Evolutionary conservation across 192 early-diverging fungal species (phyloP).

Genomic region (Phycomyces blakesleeanus): DNA sequence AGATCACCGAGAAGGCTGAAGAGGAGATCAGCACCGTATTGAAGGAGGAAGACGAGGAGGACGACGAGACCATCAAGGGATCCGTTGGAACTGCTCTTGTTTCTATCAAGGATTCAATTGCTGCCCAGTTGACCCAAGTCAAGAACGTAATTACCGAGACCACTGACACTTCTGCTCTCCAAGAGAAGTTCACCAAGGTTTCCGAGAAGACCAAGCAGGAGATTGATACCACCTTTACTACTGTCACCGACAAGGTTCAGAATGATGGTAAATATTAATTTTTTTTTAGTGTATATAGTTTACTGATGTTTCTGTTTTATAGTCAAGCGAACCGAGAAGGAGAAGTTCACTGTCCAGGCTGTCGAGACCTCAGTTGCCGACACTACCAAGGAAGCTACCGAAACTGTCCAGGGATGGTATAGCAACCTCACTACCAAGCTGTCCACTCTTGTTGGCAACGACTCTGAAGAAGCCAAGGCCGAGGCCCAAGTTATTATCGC

Average conservation of each 20-base stretch:
- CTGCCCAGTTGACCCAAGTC: constrained; percentile 8
- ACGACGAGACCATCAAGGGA: neutral
- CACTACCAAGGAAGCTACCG: neutral
- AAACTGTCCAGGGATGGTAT: constrained; percentile 7
- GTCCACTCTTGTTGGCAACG: neutral
- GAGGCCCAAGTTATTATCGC: constrained; percentile 3
- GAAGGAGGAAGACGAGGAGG: constrained; percentile 11
- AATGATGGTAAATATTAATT: constrained; percentile 4
- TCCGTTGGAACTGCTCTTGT: neutral
- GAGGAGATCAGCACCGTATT: constrained; percentile 7
- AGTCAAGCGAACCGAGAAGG: neutral
- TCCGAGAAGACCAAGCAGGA: neutral
- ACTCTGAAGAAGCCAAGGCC: constrained; percentile 1
- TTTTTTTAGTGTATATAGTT: neutral
- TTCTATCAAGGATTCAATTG: constrained; percentile 3
- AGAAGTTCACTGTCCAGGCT: too few relatives aligned
- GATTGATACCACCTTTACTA: constrained; percentile 3
- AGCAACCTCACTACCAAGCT: neutral
- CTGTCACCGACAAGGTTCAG: constrained; percentile 1
- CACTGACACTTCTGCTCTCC: neutral
- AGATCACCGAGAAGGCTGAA: constrained; percentile 6
- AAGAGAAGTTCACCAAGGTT: neutral
- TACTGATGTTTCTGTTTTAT: neutral
- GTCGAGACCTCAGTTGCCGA: neutral
- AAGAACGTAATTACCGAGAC: constrained; percentile 10